phyloP scores from a whole-genome alignment of 139 green algal genomes.

The Chlamydomonas schloesseri region DNA sequence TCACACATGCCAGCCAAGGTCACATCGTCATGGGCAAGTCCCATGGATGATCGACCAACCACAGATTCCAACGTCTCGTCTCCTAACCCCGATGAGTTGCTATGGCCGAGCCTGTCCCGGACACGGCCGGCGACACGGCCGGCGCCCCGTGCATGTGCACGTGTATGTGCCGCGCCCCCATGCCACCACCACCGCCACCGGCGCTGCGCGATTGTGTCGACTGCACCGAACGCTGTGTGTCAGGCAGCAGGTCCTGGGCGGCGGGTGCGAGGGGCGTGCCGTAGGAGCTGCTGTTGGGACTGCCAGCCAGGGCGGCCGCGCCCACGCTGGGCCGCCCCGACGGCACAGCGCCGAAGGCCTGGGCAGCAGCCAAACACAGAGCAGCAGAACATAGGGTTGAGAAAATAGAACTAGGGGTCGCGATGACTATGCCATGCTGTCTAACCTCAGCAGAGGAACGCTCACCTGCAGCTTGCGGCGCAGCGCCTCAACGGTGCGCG shows the following conservation, averaged over 20 bases:
- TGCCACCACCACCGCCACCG: not conserved
- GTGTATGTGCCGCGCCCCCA: not conserved
- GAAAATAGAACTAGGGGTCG: not conserved
- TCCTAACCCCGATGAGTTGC: too few relatives aligned
- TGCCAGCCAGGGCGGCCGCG: not conserved
- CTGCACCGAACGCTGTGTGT: not conserved
- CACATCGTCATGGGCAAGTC: too few relatives aligned
- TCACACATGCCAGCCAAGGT: too few relatives aligned
- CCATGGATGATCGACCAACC: too few relatives aligned
- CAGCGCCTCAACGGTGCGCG: conserved; percentile 65
- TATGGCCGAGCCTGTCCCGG: not conserved
- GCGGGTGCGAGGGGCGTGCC: too few relatives aligned
- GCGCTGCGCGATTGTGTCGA: not conserved
- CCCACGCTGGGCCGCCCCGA: not conserved
- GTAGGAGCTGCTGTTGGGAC: not conserved
- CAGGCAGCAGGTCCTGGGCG: not conserved
- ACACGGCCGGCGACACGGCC: not conserved
- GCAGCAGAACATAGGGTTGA: not conserved
- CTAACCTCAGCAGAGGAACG: not conserved
- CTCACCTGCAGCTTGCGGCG: conserved; percentile 57
- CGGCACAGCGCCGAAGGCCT: not conserved
- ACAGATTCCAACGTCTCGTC: too few relatives aligned
- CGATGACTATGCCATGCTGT: not conserved
- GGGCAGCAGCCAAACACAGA: not conserved
- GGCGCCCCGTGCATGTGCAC: conserved; percentile 3